Conservation (phyloP, 2,329 filamentous ascomycete species). For the Calonectria pseudoreteaudii region DNA sequence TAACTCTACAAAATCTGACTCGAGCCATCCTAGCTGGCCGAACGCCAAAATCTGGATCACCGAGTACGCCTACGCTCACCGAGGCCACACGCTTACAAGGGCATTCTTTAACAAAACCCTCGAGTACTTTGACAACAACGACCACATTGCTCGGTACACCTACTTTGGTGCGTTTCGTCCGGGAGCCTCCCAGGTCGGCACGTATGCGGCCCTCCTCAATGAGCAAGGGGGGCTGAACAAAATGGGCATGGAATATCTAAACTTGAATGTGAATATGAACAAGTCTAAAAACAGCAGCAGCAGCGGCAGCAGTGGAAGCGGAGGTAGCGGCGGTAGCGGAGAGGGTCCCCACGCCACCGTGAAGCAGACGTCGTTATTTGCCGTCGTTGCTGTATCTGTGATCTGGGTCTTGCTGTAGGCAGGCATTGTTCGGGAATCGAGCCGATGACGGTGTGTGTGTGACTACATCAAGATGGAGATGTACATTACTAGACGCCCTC, state of each 20-base stretch:
- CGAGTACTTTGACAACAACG: conserved; percentile 71
- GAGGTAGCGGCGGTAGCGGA: conserved; percentile 50
- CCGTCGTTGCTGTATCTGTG: conserved; percentile 5
- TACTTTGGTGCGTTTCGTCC: conserved; percentile 83
- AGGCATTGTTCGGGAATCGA: neutral
- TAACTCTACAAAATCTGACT: no score
- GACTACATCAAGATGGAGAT: neutral
- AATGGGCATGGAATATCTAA: conserved; percentile 83
- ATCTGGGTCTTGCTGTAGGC: neutral
- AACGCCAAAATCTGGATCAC: conserved; percentile 79
- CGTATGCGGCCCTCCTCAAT: conserved; percentile 78
- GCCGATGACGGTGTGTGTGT: neutral
- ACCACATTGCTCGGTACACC: conserved; percentile 74
- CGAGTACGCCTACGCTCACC: conserved; percentile 75
- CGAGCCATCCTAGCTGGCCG: conserved; percentile 62
- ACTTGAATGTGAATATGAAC: conserved; percentile 48
- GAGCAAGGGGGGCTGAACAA: conserved; percentile 77
- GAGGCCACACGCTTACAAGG: conserved; percentile 68
- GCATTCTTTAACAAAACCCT: conserved; percentile 75
- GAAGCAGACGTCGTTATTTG: conserved; percentile 9
- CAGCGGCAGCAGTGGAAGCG: conserved; percentile 50
- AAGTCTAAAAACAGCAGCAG: conserved; percentile 46
- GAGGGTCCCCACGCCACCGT: conserved; percentile 11
- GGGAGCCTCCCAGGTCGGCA: conserved; percentile 77
- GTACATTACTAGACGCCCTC: neutral